Conservation (phyloP, 163 green algal species). For the Scenedesmus sp. region DNA sequence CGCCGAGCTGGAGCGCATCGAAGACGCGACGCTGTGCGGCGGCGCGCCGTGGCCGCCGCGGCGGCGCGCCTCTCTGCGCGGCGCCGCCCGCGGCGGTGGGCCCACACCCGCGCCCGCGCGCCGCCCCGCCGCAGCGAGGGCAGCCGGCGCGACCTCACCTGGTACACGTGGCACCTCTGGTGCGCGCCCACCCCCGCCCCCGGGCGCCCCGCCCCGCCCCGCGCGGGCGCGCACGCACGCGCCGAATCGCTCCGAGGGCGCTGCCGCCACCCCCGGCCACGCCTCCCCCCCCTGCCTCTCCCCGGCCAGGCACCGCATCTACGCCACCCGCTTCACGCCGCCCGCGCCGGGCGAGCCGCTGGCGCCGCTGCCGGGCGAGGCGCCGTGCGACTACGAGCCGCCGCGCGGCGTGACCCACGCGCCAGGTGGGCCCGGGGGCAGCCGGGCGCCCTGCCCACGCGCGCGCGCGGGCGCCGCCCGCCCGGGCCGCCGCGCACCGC, state of each 20-base stretch:
- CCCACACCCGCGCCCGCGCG: neutral
- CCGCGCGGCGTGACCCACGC: neutral
- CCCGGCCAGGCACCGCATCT: conserved; percentile 6
- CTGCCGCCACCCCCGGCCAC: too few relatives aligned
- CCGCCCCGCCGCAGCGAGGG: conserved; percentile 13
- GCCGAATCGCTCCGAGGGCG: too few relatives aligned
- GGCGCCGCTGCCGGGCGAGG: conserved; percentile 13
- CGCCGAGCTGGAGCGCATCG: too few relatives aligned
- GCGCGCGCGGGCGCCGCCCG: neutral
- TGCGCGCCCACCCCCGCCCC: too few relatives aligned
- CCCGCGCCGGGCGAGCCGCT: conserved; percentile 4
- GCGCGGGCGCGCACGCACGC: too few relatives aligned
- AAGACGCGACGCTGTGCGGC: too few relatives aligned
- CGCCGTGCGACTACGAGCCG: conserved; percentile 14
- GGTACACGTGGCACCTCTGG: conserved; percentile 36
- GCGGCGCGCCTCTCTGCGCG: too few relatives aligned
- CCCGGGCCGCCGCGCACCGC: neutral
- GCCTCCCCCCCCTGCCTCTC: too few relatives aligned
- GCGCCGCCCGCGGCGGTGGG: too few relatives aligned
- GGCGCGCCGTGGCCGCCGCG: too few relatives aligned
- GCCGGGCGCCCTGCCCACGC: neutral
- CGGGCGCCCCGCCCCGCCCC: too few relatives aligned
- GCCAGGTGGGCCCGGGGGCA: neutral
- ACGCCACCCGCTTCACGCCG: neutral
- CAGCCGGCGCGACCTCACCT: conserved; percentile 35